Percentiles rank a stretch among this genome's conserved stretches.
Evolutionary conservation across 2,329 filamentous ascomycete genomes (phyloP).

Genomic region (Aspergillus sclerotialis): DNA sequence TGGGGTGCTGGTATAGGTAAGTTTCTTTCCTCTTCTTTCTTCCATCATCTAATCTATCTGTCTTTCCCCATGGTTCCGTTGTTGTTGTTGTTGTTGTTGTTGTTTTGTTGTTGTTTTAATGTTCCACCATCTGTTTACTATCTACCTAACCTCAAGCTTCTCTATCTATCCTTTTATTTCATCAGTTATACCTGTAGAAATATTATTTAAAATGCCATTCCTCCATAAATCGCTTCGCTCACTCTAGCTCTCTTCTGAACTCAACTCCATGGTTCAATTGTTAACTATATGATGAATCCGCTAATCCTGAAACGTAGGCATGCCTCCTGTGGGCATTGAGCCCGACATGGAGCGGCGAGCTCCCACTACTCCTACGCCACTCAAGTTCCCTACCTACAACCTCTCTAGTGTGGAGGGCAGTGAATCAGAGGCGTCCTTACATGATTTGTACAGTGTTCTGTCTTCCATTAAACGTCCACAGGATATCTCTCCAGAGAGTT

Average conservation of each 20-base stretch:
- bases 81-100: too few relatives aligned
- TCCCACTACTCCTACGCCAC: slow-evolving; percentile 42
- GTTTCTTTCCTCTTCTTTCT: slow-evolving; percentile 6
- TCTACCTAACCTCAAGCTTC: too few relatives aligned
- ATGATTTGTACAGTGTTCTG: slow-evolving; percentile 36
- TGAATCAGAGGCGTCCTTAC: slow-evolving; percentile 29
- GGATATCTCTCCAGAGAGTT: slow-evolving; percentile 32
- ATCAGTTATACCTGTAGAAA: too few relatives aligned
- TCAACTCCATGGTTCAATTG: too few relatives aligned
- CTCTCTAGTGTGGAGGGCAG: slow-evolving; percentile 28
- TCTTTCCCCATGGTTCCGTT: too few relatives aligned
- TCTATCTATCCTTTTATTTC: too few relatives aligned
- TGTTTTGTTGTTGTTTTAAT: too few relatives aligned
- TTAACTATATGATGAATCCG: slow-evolving; percentile 3
- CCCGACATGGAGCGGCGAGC: slow-evolving; percentile 40
- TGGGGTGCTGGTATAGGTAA: slow-evolving; percentile 27
- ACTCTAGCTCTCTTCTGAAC: background rate
- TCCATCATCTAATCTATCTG: too few relatives aligned
- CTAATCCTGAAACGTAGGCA: slow-evolving; percentile 13
- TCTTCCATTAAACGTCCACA: slow-evolving; percentile 36
- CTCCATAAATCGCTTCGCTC: too few relatives aligned
- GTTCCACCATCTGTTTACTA: too few relatives aligned
- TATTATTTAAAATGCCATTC: too few relatives aligned
- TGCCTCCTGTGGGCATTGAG: slow-evolving; percentile 25
- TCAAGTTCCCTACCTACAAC: slow-evolving; percentile 46